phyloP scores from a whole-genome alignment of 495 filamentous ascomycete genomes.

The Talaromyces ruber region DNA sequence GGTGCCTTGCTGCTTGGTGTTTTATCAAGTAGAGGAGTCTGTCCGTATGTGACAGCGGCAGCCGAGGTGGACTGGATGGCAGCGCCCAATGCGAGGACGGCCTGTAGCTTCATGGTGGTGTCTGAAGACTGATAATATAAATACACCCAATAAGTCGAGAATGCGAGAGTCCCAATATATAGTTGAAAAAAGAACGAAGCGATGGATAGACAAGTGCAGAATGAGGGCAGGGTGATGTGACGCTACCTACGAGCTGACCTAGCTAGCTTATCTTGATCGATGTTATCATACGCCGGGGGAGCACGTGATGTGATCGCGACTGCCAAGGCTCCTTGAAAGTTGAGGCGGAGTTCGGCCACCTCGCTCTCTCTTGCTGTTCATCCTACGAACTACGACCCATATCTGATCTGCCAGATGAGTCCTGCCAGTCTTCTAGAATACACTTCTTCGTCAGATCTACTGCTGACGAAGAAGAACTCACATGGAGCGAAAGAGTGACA shows the following conservation, averaged over 20 bases:
- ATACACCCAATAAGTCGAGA: not conserved
- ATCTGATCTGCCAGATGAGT: not conserved
- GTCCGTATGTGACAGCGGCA: constrained; percentile 28
- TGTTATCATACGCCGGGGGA: not conserved
- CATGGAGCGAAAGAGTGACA: not conserved
- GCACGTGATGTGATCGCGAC: not conserved
- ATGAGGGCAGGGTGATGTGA: not conserved
- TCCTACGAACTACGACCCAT: not conserved
- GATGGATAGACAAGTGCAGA: not conserved
- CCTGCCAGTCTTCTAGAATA: not conserved
- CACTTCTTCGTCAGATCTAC: not conserved
- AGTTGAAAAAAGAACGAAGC: not conserved
- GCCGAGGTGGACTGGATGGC: constrained; percentile 19
- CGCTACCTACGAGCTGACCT: not conserved
- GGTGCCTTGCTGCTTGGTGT: constrained; percentile 7
- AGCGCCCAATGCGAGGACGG: constrained; percentile 24
- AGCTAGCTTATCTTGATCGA: not conserved
- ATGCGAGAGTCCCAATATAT: not conserved
- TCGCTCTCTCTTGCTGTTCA: not conserved
- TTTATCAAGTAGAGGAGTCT: constrained; percentile 27
- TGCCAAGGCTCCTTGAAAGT: not conserved
- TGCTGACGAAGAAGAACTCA: not conserved
- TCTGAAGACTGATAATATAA: not conserved
- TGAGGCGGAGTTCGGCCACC: not conserved
- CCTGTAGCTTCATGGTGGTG: constrained; percentile 22